phyloP scores from a whole-genome alignment of 768 basidiomycete species.

The Lyophyllum atratum region DNA sequence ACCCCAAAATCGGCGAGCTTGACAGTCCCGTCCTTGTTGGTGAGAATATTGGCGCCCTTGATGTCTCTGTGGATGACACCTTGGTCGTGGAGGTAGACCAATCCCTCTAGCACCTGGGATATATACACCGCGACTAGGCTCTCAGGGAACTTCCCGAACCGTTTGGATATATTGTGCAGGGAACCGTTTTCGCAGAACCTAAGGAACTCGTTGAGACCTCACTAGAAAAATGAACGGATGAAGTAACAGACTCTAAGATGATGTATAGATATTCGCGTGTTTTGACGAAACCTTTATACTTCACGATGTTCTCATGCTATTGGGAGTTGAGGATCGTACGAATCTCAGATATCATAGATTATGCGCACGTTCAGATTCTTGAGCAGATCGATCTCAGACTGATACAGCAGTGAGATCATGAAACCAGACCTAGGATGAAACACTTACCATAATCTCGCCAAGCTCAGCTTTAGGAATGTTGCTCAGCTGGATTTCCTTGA shows the following conservation, averaged over 20 bases:
- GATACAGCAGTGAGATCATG: slow-evolving; percentile 19
- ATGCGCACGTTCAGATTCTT: slow-evolving; percentile 89
- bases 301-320: slow-evolving; percentile 96
- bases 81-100: slow-evolving; percentile 97
- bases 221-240: not conserved
- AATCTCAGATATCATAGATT: not conserved
- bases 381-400: slow-evolving; percentile 97
- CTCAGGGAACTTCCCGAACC: slow-evolving; percentile 98
- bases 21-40: slow-evolving; percentile 97
- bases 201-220: slow-evolving; percentile 1
- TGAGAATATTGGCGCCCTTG: slow-evolving; percentile 98
- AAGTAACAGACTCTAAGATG: slow-evolving; percentile 78
- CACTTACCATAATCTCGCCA: slow-evolving; percentile 92
- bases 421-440: slow-evolving; percentile 7
- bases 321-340: slow-evolving; percentile 1
- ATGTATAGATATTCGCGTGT: slow-evolving; percentile 94
- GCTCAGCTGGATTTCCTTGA: slow-evolving; percentile 95
- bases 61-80: slow-evolving; percentile 99
- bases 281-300: slow-evolving; percentile 98
- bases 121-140: slow-evolving; percentile 96
- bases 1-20: slow-evolving; percentile 99
- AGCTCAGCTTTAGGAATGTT: slow-evolving; percentile 94
- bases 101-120: slow-evolving; percentile 92
- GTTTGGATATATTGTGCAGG: slow-evolving; percentile 91
- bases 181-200: slow-evolving; percentile 99